Conservation (phyloP, 2,329 filamentous ascomycete genomes). For the Trichophyton mentagrophytes region DNA sequence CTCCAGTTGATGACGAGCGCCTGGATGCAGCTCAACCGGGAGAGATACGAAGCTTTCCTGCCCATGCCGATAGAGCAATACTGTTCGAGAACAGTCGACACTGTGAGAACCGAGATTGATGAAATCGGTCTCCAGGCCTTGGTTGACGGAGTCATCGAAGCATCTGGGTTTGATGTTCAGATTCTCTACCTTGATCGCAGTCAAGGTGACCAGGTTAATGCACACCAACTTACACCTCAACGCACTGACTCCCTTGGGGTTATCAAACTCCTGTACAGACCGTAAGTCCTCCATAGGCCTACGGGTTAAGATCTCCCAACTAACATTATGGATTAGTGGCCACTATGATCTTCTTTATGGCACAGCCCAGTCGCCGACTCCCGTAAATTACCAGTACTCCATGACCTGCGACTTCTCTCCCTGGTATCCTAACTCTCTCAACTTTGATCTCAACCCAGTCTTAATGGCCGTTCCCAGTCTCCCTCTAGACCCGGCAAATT, state of each 20-base stretch:
- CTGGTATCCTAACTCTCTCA: slow-evolving; percentile 27
- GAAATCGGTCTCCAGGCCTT: slow-evolving; percentile 71
- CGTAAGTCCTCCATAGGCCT: slow-evolving; percentile 36
- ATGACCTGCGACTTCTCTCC: slow-evolving; percentile 27
- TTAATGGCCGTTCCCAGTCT: slow-evolving; percentile 31
- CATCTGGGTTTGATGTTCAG: slow-evolving; percentile 65
- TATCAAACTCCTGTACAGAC: slow-evolving; percentile 55
- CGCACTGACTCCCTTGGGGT: slow-evolving; percentile 38
- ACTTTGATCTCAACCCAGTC: slow-evolving; percentile 29
- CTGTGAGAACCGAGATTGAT: slow-evolving; percentile 72
- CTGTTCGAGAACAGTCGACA: slow-evolving; percentile 57
- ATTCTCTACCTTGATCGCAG: slow-evolving; percentile 87
- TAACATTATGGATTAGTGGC: slow-evolving; percentile 38
- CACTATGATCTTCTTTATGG: slow-evolving; percentile 94
- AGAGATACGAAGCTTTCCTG: slow-evolving; percentile 61
- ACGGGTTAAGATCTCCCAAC: neutral
- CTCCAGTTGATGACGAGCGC: slow-evolving; percentile 66
- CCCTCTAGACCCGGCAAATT: slow-evolving; percentile 26
- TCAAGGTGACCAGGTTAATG: slow-evolving; percentile 57
- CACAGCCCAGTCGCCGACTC: slow-evolving; percentile 31
- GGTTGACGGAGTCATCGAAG: slow-evolving; percentile 65
- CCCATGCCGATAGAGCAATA: slow-evolving; percentile 53
- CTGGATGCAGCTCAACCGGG: slow-evolving; percentile 64
- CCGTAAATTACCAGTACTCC: slow-evolving; percentile 31
- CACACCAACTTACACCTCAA: slow-evolving; percentile 28